Percentiles rank a stretch among this genome's conserved stretches.
These are phyloP conservation scores for Apiotrichum veenhuisii DNA, from an alignment of 1,284 basidiomycete species.

Conservation along the genomic window DNA sequence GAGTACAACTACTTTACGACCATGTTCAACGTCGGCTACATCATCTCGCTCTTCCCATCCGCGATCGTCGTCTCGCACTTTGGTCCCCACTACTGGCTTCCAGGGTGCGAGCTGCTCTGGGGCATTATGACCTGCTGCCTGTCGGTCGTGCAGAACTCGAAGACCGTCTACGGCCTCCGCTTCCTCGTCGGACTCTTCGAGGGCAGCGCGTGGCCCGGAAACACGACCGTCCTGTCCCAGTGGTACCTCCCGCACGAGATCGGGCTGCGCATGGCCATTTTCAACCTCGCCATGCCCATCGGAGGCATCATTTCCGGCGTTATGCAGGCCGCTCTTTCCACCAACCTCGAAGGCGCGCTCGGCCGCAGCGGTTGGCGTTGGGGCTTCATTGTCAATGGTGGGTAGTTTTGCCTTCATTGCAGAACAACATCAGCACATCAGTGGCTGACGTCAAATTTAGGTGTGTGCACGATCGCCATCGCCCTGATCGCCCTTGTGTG, in stretches of 20 bases:
- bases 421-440: too few relatives aligned
- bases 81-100: constrained; percentile 14
- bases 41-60: constrained; percentile 12
- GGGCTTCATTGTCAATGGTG: constrained; percentile 32
- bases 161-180: constrained; percentile 14
- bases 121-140: constrained; percentile 14
- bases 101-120: constrained; percentile 13
- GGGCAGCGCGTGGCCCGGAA: constrained; percentile 14
- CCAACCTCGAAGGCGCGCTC: constrained; percentile 14
- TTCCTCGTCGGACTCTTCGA: constrained; percentile 30
- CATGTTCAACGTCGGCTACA: constrained; percentile 16
- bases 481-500: constrained; percentile 19
- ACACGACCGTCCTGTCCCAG: constrained; percentile 15
- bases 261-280: constrained; percentile 23
- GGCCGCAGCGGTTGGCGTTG: constrained; percentile 47
- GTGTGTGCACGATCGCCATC: constrained; percentile 13
- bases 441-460: too few relatives aligned
- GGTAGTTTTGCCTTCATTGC: too few relatives aligned
- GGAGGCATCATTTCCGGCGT: constrained; percentile 23
- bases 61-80: constrained; percentile 8
- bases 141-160: constrained; percentile 9
- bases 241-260: constrained; percentile 27
- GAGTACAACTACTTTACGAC: constrained; percentile 25
- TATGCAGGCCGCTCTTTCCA: constrained; percentile 25
- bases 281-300: constrained; percentile 21